A percentile compares a stretch with the other conserved stretches of the same genome.
Evolutionary conservation across 805 yeast species (phyloP).

Genomic region (Phaffomyces antillensis): DNA sequence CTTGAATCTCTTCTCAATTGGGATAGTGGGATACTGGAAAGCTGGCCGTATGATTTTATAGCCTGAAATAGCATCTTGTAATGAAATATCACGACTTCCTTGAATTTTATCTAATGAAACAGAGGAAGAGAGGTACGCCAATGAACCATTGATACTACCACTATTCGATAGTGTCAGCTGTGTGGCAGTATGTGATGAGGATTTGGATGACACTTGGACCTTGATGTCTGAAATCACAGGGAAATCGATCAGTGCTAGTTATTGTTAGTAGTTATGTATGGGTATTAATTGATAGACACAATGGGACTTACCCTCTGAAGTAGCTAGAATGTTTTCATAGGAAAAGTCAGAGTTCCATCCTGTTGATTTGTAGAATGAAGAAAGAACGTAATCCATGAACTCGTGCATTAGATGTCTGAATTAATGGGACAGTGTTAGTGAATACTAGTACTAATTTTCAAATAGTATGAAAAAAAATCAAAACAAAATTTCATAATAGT

Average conservation of each 20-base stretch:
- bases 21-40: constrained; percentile 1
- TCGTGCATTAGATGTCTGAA: constrained; percentile 24
- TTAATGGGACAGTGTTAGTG: background rate
- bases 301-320: constrained; percentile 36
- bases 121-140: constrained; percentile 75
- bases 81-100: constrained; percentile 43
- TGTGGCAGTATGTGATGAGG: constrained; percentile 64
- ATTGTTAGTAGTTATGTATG: background rate
- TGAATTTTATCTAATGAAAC: constrained; percentile 43
- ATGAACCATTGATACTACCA: constrained; percentile 66
- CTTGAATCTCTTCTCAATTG: constrained; percentile 1
- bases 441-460: background rate
- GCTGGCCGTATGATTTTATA: constrained; percentile 52
- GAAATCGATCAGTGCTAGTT: constrained; percentile 57
- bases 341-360: constrained; percentile 77
- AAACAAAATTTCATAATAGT: background rate
- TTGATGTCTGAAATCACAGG: constrained; percentile 59
- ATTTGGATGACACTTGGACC: constrained; percentile 60
- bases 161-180: constrained; percentile 62
- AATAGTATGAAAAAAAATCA: background rate
- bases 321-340: constrained; percentile 68
- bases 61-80: constrained; percentile 66
- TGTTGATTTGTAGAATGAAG: constrained; percentile 61
- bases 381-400: constrained; percentile 82
- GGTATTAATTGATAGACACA: constrained; percentile 20